Conservation (phyloP, 306 rosid species). For the Sophora flavescens region DNA sequence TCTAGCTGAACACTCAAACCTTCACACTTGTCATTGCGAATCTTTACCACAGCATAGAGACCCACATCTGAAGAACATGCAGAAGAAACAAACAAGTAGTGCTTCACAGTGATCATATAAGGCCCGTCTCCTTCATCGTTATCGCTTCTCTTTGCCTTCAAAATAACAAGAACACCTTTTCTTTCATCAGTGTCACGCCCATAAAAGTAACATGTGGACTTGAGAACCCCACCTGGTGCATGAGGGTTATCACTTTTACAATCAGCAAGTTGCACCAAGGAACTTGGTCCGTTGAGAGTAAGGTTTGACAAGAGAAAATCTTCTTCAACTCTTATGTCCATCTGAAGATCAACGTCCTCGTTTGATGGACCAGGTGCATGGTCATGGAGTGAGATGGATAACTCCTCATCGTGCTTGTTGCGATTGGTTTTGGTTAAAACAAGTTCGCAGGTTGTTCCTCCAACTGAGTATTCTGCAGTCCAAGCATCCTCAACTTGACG, state of each 20-base stretch:
- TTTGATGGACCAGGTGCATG: no score
- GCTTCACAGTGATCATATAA: not conserved
- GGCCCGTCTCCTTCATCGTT: no score
- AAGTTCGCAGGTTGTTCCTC: no score
- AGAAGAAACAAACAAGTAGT: not conserved
- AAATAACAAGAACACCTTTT: not conserved
- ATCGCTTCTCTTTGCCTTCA: no score
- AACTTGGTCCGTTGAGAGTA: not conserved
- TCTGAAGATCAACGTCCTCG: no score
- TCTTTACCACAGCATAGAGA: no score
- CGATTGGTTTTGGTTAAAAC: no score
- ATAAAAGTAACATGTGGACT: constrained; percentile 14
- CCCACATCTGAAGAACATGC: not conserved
- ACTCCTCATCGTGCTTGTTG: no score
- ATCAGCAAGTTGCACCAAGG: not conserved
- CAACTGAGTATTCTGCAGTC: no score
- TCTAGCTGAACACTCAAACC: not conserved
- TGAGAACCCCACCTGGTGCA: not conserved
- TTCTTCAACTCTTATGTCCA: no score
- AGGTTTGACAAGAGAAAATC: not conserved
- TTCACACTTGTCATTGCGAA: not conserved
- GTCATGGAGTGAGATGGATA: no score
- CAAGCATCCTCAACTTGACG: no score
- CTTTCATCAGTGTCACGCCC: not conserved
- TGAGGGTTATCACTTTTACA: not conserved